Conservation (phyloP, 495 filamentous ascomycete genomes). For the Wilcoxina mikolae region DNA sequence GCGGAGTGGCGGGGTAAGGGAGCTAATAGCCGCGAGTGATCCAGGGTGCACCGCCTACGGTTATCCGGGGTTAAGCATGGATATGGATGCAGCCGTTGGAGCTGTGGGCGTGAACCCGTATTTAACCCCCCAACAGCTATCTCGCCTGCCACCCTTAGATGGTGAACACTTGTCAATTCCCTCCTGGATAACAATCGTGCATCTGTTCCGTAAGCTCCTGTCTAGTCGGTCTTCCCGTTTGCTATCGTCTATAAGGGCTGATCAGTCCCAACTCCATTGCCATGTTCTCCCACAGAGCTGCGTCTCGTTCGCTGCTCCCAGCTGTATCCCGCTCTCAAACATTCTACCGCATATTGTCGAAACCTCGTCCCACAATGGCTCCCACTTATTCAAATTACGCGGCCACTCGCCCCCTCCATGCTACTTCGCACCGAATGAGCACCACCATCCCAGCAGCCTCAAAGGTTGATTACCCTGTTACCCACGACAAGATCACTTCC, state of each 20-base stretch:
- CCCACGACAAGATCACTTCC: conserved; percentile 59
- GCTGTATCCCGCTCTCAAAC: background rate
- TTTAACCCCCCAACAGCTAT: background rate
- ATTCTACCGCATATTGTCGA: background rate
- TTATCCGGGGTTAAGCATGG: background rate
- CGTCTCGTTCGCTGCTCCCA: conserved; percentile 1
- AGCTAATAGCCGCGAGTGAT: background rate
- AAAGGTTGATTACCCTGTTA: conserved; percentile 49
- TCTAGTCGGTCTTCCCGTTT: no score
- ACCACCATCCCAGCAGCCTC: background rate
- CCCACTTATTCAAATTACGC: conserved; percentile 32
- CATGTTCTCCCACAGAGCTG: conserved; percentile 2
- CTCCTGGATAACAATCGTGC: background rate
- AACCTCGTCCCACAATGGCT: conserved; percentile 1
- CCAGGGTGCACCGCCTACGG: background rate
- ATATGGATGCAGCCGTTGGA: background rate
- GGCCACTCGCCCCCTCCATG: conserved; percentile 43
- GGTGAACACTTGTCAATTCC: conserved; percentile 7
- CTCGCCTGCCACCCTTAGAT: background rate
- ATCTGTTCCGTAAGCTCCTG: background rate
- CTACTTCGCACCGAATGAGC: conserved; percentile 10
- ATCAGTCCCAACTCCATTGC: background rate
- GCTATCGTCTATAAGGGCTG: conserved; percentile 3
- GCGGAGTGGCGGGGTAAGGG: background rate
- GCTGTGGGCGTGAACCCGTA: no score